phyloP scores from a whole-genome alignment of 495 filamentous ascomycete species.

The Talaromyces ruber region DNA sequence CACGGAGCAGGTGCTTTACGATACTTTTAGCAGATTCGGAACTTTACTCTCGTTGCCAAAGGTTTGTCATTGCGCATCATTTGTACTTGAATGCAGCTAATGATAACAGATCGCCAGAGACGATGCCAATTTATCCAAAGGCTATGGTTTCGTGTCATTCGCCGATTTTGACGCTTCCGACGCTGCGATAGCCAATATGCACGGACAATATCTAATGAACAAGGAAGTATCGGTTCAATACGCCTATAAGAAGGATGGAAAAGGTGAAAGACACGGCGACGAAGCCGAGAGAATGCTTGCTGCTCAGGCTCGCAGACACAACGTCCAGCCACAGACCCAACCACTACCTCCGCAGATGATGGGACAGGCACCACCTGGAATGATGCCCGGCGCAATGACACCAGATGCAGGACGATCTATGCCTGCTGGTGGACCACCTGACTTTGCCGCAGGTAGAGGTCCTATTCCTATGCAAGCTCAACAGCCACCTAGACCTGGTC shows the following conservation, averaged over 20 bases:
- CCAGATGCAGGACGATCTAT: constrained; percentile 36
- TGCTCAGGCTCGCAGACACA: constrained; percentile 87
- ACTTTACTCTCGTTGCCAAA: constrained; percentile 76
- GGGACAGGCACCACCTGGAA: constrained; percentile 22
- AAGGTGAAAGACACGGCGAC: constrained; percentile 93
- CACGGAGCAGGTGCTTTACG: constrained; percentile 92
- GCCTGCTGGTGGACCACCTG: constrained; percentile 22
- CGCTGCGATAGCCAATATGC: constrained; percentile 85
- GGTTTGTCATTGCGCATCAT: constrained; percentile 21
- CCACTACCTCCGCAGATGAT: constrained; percentile 43
- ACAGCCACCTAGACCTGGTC: constrained; percentile 29
- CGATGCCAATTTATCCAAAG: constrained; percentile 84
- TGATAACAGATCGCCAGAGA: constrained; percentile 69
- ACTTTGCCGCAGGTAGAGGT: constrained; percentile 26
- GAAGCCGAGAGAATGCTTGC: constrained; percentile 89
- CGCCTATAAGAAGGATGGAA: constrained; percentile 98
- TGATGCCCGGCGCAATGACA: constrained; percentile 47
- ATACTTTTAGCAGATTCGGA: constrained; percentile 93
- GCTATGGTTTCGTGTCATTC: constrained; percentile 95
- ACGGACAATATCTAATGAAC: constrained; percentile 94
- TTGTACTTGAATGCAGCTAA: neutral
- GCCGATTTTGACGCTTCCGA: constrained; percentile 92
- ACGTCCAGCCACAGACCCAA: constrained; percentile 66
- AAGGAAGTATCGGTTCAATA: constrained; percentile 95
- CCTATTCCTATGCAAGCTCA: constrained; percentile 30